Evolutionary conservation across 164 flowering plant genomes (phyloP).

Genomic region (Euptelea pleiosperma): DNA sequence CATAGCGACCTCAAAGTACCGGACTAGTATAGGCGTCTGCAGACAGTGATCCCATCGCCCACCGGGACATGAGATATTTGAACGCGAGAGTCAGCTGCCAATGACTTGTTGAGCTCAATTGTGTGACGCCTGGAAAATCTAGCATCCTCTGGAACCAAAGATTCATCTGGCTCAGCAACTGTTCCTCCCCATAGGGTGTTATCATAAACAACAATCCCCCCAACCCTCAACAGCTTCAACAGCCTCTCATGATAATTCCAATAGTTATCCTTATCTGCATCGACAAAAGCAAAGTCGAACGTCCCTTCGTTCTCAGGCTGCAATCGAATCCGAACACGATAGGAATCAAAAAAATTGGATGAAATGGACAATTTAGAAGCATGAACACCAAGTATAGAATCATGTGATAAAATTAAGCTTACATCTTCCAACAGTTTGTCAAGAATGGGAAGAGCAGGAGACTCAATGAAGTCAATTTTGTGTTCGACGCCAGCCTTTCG

Average conservation of each 20-base stretch:
- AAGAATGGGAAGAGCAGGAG: constrained; percentile 20
- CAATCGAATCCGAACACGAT: background rate
- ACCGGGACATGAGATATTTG: constrained; percentile 27
- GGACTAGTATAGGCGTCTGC: constrained; percentile 3
- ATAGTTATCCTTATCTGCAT: constrained; percentile 27
- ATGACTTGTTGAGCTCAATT: constrained; percentile 16
- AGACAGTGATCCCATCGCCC: constrained; percentile 39
- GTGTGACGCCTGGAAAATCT: background rate
- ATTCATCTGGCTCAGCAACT: constrained; percentile 15
- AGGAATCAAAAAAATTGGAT: background rate
- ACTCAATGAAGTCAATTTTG: constrained; percentile 26
- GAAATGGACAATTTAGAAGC: no score
- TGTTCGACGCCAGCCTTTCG: constrained; percentile 27
- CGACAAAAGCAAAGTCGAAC: constrained; percentile 30
- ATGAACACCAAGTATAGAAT: no score
- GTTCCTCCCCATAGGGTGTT: constrained; percentile 30
- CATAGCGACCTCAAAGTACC: no score
- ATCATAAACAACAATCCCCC: constrained; percentile 26
- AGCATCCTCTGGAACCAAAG: constrained; percentile 4
- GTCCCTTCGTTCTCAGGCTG: constrained; percentile 11
- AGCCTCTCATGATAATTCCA: constrained; percentile 23
- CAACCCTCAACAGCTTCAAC: constrained; percentile 30
- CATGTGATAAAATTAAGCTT: no score
- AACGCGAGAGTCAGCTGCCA: constrained; percentile 35
- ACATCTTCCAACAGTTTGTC: constrained; percentile 22